These are phyloP conservation scores for Sclerotinia borealis DNA, from an alignment of 2,329 filamentous ascomycete genomes.

Conservation along the genomic window DNA sequence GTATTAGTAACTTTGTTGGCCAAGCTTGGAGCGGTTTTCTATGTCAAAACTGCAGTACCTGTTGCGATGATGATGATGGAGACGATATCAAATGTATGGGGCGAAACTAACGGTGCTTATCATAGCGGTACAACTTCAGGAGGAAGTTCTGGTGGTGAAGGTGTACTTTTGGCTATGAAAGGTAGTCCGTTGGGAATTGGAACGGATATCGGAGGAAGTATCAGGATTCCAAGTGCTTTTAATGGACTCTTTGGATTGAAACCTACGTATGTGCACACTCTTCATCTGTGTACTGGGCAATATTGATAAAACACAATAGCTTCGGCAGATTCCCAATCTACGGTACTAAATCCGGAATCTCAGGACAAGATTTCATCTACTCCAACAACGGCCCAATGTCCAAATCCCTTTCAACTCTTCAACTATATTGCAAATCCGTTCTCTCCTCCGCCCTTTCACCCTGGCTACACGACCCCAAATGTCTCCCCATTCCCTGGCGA, in stretches of 20 bases:
- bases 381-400: slow-evolving; percentile 11
- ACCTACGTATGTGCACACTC: slow-evolving; percentile 26
- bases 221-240: slow-evolving; percentile 36
- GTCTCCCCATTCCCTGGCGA: slow-evolving; percentile 12
- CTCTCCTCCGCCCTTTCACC: slow-evolving; percentile 27
- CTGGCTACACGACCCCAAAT: slow-evolving; percentile 35
- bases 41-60: slow-evolving; percentile 87
- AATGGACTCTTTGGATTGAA: slow-evolving; percentile 37
- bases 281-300: neutral
- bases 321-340: slow-evolving; percentile 14
- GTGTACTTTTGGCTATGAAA: slow-evolving; percentile 9
- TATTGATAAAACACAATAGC: slow-evolving; percentile 28
- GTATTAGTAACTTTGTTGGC: slow-evolving; percentile 36
- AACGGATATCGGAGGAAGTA: slow-evolving; percentile 30
- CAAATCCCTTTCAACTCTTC: neutral
- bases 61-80: slow-evolving; percentile 32
- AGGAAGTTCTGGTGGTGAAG: slow-evolving; percentile 25
- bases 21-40: slow-evolving; percentile 56
- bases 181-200: slow-evolving; percentile 14
- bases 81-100: slow-evolving; percentile 16
- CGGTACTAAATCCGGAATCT: slow-evolving; percentile 8
- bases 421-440: slow-evolving; percentile 14
- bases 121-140: slow-evolving; percentile 23
- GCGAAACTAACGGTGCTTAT: slow-evolving; percentile 34
- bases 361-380: slow-evolving; percentile 13